Evolutionary conservation across 192 early-diverging fungal species (phyloP).

Genomic region (Pecoramyces ruminantium): DNA sequence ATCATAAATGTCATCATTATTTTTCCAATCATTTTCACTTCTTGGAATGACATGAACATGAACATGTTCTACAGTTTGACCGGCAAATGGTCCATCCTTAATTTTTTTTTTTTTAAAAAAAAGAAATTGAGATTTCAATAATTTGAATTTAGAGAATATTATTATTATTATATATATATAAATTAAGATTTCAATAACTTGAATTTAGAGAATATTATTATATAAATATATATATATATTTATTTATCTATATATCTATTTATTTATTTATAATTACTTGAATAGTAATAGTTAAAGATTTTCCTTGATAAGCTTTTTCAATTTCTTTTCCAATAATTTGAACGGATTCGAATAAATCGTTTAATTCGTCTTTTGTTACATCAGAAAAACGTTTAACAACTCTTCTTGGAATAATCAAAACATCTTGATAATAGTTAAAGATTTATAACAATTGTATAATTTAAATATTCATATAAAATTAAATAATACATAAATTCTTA

Average conservation of each 20-base stretch:
- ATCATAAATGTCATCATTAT: constrained; percentile 78
- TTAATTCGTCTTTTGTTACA: constrained; percentile 57
- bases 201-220: too few relatives aligned
- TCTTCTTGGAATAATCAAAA: constrained; percentile 38
- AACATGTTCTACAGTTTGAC: constrained; percentile 73
- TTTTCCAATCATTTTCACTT: constrained; percentile 50
- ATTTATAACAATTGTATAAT: neutral
- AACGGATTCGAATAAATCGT: constrained; percentile 63
- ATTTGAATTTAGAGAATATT: too few relatives aligned
- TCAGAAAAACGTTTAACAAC: constrained; percentile 44
- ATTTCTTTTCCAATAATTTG: constrained; percentile 58
- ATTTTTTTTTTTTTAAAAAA: constrained; percentile 2
- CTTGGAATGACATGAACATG: constrained; percentile 88
- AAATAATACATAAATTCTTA: neutral
- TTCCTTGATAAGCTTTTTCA: constrained; percentile 51
- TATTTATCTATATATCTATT: neutral
- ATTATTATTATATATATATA: too few relatives aligned
- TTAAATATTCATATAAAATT: neutral
- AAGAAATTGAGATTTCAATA: too few relatives aligned
- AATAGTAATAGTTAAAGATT: constrained; percentile 62
- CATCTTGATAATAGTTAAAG: constrained; percentile 57
- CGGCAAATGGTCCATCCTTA: constrained; percentile 55
- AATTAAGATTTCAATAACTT: too few relatives aligned
- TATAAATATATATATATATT: too few relatives aligned
- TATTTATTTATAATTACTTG: constrained; percentile 22